Base-by-base conservation (phyloP, 345 rosid genomes). In the Pelargonium nanum region DNA sequence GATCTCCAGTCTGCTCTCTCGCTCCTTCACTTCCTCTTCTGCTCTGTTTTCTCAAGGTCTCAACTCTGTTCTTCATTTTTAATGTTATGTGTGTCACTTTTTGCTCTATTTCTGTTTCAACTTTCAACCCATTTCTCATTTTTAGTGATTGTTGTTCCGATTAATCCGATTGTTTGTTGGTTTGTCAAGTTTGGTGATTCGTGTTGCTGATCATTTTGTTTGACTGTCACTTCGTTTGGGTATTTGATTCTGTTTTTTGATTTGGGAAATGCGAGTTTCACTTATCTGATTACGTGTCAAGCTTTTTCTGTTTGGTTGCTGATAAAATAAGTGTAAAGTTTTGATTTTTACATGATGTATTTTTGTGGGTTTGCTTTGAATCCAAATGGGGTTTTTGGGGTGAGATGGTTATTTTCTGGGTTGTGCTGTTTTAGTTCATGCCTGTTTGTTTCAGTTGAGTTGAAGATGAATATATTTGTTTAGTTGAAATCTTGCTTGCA, bases 1-100 rank as follows among this genome's bases (percentile, higher is more conserved):
- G 67, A 25, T 82, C 21, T 76, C 91, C 22, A 67, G 73, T 19
- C 52, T 86, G 24, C 67, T 84, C 40, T 81, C 83, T 74, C 85
- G 89, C 22, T 80, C 95, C 19, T 58, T 77, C 65, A 10, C 83
- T 1, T 72, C 68, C 44, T 57, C 77, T 45, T 65, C 83, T 59
- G 15, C 50, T 60, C 63, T 64, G 26, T 57, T 69, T 59, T 53
- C 63, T 10, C 26, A 64, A 75, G 84, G 87, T 79, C 53, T 6
- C 40, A 20, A 4, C 25, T 22, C 58, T 15, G 0, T 28, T 62
- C 19, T 23, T 0, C 19, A 13, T 25, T 45, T 40, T 15, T 15
- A 40, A 9, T 40, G 15, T 40, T 12, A 12, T 6, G 48, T 1
- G 15, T 40, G 48, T 10, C 16, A 40, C 22, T 60, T 45, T 26